Base-by-base conservation (phyloP, 768 basidiomycete species). In the Leccinum boreale region DNA sequence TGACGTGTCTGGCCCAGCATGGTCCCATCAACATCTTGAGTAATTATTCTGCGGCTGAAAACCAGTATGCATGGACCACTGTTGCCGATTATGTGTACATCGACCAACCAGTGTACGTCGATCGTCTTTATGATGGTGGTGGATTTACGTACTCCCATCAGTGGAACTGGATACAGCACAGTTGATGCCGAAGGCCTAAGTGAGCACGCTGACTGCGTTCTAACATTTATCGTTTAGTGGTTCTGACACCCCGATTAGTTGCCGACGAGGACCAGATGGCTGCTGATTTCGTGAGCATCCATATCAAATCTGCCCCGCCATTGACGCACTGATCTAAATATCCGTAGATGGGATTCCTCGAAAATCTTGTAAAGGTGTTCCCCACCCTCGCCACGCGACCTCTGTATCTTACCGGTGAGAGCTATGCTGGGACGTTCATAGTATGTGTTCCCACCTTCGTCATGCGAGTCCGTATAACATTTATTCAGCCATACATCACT, bases 311-410 rank as follows among this genome's bases (percentile, higher is more conserved):
- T 21, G 7, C 19, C 15, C 17, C 2, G n/a, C 3, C 19, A 26
- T 15, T 14, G 5, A 7, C 3, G 36, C 46, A 39, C 52, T 56
- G 4, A 60, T 52, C 31, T 21, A 12, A 36, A 3, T 28, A 28
- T 28, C 28, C 17, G 1, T 51, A 90, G 88, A 80, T 89, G 75
- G 86, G 84, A 3, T 90, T 90, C 69, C 67, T 91, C 31, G 72
- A 70, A 29, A 90, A 90, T 64, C 77, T 89, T 4, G 85, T 89
- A 60, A 84, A 85, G 62, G 83, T 89, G 15, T 90, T 90, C 67
- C 89, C 88, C 2, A 77, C 61, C 61, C 76, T 90, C 19, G 81
- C 81, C 17, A 82, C 74, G 3, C 81, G 89, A 26, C 88, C 89
- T 15, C 74, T 90, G 48, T 73, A 85, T 67, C 66, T 91, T n/a